phyloP scores from a whole-genome alignment of 129 eudicot species.

The Chrysanthemum makinoi region DNA sequence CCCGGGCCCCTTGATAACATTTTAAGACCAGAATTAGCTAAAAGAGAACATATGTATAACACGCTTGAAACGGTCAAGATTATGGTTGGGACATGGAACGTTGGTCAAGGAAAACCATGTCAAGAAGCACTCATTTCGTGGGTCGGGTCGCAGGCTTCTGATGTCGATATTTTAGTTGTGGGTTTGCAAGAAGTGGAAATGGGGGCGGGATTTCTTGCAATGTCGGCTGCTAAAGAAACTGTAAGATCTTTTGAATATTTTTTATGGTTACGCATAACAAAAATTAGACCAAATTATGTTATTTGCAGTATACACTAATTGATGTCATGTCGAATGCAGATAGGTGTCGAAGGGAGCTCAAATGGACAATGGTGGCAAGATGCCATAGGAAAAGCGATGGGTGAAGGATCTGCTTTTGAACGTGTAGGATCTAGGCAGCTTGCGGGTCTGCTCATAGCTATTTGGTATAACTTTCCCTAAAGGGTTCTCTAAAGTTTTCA shows the following conservation, averaged over 20 bases:
- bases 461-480: slow-evolving; percentile 53
- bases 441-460: slow-evolving; percentile 84
- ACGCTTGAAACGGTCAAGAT: slow-evolving; percentile 58
- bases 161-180: slow-evolving; percentile 78
- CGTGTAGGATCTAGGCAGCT: slow-evolving; percentile 95
- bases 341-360: slow-evolving; percentile 98
- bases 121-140: slow-evolving; percentile 78
- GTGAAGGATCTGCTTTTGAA: slow-evolving; percentile 79
- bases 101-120: slow-evolving; percentile 85
- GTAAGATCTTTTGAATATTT: slow-evolving; percentile 45
- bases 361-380: slow-evolving; percentile 98
- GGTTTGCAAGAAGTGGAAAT: slow-evolving; percentile 99
- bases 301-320: slow-evolving; percentile 5
- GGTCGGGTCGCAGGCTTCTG: slow-evolving; percentile 72
- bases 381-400: slow-evolving; percentile 85
- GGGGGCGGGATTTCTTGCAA: slow-evolving; percentile 99
- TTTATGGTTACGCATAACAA: background rate
- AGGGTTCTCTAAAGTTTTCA: background rate
- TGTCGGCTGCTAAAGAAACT: slow-evolving; percentile 99
- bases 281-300: too few relatives aligned
- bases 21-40: slow-evolving; percentile 58
- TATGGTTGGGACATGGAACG: slow-evolving; percentile 95
- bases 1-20: slow-evolving; percentile 87
- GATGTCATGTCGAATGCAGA: slow-evolving; percentile 46
- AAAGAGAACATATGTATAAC: slow-evolving; percentile 65